These are phyloP conservation scores for Fraxinus dipetala DNA, from an alignment of 305 asterid genomes.

Conservation along the genomic window DNA sequence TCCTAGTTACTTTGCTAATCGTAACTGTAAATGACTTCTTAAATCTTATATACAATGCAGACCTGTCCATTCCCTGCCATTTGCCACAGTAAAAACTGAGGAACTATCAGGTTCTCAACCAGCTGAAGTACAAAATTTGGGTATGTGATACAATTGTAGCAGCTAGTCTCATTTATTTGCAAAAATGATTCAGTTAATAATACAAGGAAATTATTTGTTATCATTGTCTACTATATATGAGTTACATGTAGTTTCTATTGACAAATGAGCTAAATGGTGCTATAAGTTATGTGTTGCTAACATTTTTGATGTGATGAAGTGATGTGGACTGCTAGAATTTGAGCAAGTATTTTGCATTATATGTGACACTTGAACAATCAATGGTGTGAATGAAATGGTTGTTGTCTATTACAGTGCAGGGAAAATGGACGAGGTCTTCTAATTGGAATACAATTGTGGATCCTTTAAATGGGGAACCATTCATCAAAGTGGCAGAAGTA, in stretches of 20 bases:
- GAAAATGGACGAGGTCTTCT: constrained; percentile 65
- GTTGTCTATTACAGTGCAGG: constrained; percentile 62
- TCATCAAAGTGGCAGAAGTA: constrained; percentile 84
- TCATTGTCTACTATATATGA: background rate
- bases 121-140: constrained; percentile 85
- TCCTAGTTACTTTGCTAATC: background rate
- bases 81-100: constrained; percentile 67
- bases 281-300: background rate
- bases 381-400: background rate
- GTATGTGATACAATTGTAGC: constrained; percentile 34
- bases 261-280: background rate
- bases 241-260: background rate
- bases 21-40: background rate
- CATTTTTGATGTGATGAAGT: background rate
- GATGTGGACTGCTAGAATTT: background rate
- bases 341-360: background rate
- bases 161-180: background rate
- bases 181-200: background rate
- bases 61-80: constrained; percentile 52
- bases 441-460: constrained; percentile 70
- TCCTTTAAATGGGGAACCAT: constrained; percentile 89
- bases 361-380: background rate
- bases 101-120: constrained; percentile 79
- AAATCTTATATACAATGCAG: constrained; percentile 37
- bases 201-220: background rate